These are phyloP conservation scores for Tulasnella sp. DNA, from an alignment of 768 basidiomycete genomes.

Conservation along the genomic window DNA sequence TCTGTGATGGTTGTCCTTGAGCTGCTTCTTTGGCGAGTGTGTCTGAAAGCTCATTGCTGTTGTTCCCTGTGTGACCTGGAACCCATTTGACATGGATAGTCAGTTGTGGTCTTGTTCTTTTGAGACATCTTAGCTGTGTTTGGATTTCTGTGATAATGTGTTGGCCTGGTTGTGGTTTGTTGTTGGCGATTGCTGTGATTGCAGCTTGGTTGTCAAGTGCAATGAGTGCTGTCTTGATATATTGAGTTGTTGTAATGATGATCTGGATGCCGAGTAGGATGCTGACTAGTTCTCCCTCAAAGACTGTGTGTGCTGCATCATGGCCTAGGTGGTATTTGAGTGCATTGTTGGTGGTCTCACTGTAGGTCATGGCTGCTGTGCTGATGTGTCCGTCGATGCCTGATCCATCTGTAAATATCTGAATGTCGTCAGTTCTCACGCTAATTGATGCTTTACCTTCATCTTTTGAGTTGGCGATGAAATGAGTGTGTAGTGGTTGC, in stretches of 20 bases:
- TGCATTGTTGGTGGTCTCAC: neutral
- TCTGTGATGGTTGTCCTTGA: neutral
- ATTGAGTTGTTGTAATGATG: neutral
- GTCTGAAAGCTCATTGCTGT: slow-evolving; percentile 16
- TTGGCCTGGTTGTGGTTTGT: slow-evolving; percentile 1
- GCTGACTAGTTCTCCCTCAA: slow-evolving; percentile 2
- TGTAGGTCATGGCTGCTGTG: neutral
- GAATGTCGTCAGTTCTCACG: neutral
- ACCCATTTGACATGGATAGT: slow-evolving; percentile 6
- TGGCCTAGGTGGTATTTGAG: neutral
- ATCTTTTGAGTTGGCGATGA: neutral
- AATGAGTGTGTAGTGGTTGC: neutral
- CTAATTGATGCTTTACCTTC: neutral
- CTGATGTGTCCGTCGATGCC: neutral
- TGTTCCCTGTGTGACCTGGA: slow-evolving; percentile 5
- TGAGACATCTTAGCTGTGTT: neutral
- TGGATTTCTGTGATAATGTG: neutral
- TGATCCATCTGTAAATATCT: neutral
- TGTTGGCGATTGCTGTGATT: neutral
- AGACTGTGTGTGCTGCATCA: neutral
- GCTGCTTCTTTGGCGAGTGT: slow-evolving; percentile 5
- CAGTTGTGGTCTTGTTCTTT: neutral
- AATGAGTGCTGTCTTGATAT: neutral
- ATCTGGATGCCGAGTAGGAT: slow-evolving; percentile 2
- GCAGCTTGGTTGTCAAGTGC: slow-evolving; percentile 16